Evolutionary conservation across 1,139 yeast species (phyloP), one percentile per base, ranked within the genome.

Genomic region (Pichia sp.): DNA sequence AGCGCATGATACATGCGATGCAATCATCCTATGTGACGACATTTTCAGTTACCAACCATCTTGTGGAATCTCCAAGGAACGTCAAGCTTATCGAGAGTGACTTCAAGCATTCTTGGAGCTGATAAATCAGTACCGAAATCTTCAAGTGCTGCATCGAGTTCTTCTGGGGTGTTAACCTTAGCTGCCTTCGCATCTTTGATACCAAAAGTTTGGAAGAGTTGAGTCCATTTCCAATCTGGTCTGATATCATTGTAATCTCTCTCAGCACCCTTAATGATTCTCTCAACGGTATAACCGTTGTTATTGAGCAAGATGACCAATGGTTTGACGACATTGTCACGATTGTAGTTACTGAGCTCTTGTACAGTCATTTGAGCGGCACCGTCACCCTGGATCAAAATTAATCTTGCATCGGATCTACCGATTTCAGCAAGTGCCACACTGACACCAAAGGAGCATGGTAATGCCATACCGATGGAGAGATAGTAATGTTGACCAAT

Each of bases 311-410:
- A 57, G 46, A 84, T 66, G 21, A 87, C 67, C 31, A 79, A 71
- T 17, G 88, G 82, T 14, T 71, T 69, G 24, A 79, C 64, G 20
- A 68, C 65, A 47, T 72, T 66, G n/a, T 22, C 30, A 39, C 87
- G 70, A 33, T 81, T 59, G 54, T 71, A 77, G 19, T 85, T 74
- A 2, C 91, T 74, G 33, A 85, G 60, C 56, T 86, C 96, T 58
- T 81, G 88, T 32, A 80, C 69, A 2, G 95, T 84, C 94, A 86
- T 82, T 60, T 84, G 94, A 2, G 95, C 86, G 8, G 93, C 78
- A 3, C 96, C 96, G 53, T 87, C 96, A 33, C 96, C 96, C 63
- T 82, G 87, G 20, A 84, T 64, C 9, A 86, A 62, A 14, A 84
- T 60, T 18, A 84, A 69, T 46, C 94, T 70, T 28, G 74, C 67